Conservation (phyloP, 768 basidiomycete genomes). For the Phaffia tasmanica region DNA sequence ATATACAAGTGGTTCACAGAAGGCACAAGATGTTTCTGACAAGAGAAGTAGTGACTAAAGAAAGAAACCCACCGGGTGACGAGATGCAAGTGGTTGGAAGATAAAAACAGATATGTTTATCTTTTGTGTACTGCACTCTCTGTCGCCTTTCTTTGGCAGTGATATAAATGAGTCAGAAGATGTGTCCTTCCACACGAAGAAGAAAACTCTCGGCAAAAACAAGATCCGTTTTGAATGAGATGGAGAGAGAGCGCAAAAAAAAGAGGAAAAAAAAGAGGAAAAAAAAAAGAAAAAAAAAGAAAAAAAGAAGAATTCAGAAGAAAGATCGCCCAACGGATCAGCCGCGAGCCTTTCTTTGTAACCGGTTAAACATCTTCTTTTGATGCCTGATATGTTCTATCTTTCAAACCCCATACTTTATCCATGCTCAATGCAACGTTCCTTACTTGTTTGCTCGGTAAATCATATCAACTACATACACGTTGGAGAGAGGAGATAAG, state of each 20-base stretch:
- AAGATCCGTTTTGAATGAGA: neutral
- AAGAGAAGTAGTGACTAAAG: no score
- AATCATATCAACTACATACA: no score
- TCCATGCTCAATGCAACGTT: neutral
- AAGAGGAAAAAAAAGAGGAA: neutral
- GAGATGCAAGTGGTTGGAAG: no score
- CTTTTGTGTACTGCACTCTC: neutral
- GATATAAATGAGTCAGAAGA: neutral
- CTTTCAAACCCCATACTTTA: neutral
- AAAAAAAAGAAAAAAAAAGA: neutral
- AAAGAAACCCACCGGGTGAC: no score
- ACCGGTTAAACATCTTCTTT: no score
- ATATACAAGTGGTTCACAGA: no score
- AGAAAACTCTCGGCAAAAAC: neutral
- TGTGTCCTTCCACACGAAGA: neutral
- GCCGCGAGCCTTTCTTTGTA: no score
- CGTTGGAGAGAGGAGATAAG: neutral
- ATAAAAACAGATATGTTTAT: no score
- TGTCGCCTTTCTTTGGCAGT: neutral
- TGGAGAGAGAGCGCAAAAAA: neutral
- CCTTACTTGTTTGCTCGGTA: neutral
- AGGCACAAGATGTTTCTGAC: no score
- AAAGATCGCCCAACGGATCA: no score
- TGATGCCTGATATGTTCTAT: neutral
- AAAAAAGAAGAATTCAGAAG: neutral